phyloP scores from a whole-genome alignment of 805 yeast species.

The Ogataea angusta region DNA sequence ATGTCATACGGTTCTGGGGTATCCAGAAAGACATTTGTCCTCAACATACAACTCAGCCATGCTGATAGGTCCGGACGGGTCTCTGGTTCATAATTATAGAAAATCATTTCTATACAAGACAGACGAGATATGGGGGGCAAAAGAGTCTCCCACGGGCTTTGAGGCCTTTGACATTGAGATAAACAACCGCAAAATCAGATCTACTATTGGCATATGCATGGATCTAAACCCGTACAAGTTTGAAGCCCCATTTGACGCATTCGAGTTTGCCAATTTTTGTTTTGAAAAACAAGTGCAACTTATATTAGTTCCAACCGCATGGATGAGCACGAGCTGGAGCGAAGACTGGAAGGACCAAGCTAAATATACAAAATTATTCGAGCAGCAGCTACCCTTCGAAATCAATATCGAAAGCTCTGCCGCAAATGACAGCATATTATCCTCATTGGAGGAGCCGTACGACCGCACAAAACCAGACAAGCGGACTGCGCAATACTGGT shows the following conservation, averaged over 20 bases:
- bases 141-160: constrained; percentile 64
- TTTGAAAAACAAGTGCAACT: constrained; percentile 46
- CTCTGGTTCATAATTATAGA: constrained; percentile 60
- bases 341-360: constrained; percentile 22
- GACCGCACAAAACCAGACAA: constrained; percentile 23
- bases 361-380: constrained; percentile 20
- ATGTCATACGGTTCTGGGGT: constrained; percentile 77
- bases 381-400: constrained; percentile 17
- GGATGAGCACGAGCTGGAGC: constrained; percentile 57
- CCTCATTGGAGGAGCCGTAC: constrained; percentile 5
- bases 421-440: constrained; percentile 4
- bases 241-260: constrained; percentile 69
- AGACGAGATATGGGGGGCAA: constrained; percentile 78
- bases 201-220: constrained; percentile 88
- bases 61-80: constrained; percentile 58
- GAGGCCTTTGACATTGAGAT: constrained; percentile 44
- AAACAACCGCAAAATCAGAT: constrained; percentile 30
- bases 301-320: constrained; percentile 79
- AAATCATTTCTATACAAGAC: constrained; percentile 76
- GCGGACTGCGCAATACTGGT: constrained; percentile 55
- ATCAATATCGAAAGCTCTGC: constrained; percentile 16
- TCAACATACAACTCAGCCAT: constrained; percentile 68
- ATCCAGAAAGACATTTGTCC: constrained; percentile 57
- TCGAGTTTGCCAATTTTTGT: constrained; percentile 65
- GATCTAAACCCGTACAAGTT: constrained; percentile 87